phyloP scores from a whole-genome alignment of 177 flowering plant genomes.

The Vitis hybrid region DNA sequence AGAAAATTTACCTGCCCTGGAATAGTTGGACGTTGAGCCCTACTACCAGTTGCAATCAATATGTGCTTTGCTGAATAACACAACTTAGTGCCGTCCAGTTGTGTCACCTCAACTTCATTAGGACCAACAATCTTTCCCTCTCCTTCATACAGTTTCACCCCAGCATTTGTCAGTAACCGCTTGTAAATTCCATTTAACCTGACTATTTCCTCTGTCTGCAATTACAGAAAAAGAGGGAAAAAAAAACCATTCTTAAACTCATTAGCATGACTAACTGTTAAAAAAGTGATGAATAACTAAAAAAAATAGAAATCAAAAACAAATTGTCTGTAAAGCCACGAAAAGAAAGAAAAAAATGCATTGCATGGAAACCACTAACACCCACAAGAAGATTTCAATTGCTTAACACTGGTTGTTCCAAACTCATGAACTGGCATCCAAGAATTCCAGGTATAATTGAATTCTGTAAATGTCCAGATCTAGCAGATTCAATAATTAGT shows the following conservation, averaged over 20 bases:
- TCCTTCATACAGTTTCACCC: constrained; percentile 92
- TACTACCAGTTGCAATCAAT: constrained; percentile 91
- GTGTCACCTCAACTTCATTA: constrained; percentile 90
- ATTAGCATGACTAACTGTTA: background rate
- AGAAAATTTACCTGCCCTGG: constrained; percentile 71
- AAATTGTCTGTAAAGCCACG: background rate
- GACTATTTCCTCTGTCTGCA: constrained; percentile 91
- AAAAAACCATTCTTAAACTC: background rate
- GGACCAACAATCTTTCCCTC: constrained; percentile 87
- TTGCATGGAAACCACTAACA: background rate
- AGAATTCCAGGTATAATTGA: no score
- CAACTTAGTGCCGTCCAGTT: constrained; percentile 83
- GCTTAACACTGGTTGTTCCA: no score
- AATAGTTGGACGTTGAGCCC: constrained; percentile 76
- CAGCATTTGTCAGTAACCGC: constrained; percentile 77
- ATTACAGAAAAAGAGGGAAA: background rate
- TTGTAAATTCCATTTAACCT: constrained; percentile 91
- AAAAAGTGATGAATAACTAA: background rate
- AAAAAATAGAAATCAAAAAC: background rate
- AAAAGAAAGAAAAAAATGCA: background rate
- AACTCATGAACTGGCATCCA: no score
- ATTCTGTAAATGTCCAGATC: no score
- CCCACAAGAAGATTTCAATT: no score
- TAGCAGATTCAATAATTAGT: no score
- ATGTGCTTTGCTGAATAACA: constrained; percentile 83